Evolutionary conservation across 768 basidiomycete genomes (phyloP).

Genomic region (Podaxis rugospora): DNA sequence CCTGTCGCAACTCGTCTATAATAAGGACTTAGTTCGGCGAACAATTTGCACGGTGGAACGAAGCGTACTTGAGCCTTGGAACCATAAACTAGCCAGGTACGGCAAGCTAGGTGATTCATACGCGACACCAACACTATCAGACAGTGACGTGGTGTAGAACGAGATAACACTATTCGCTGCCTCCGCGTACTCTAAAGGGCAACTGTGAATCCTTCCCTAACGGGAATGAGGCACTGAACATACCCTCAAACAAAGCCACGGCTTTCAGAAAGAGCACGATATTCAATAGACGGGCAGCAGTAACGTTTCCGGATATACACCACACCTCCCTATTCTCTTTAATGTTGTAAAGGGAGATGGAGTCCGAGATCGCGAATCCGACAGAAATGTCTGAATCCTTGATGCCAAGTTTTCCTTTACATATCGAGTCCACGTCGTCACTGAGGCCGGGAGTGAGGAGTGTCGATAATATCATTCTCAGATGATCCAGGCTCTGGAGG

Average conservation of each 20-base stretch:
- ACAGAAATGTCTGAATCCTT: slow-evolving; percentile 29
- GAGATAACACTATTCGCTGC: slow-evolving; percentile 69
- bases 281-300: slow-evolving; percentile 65
- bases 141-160: slow-evolving; percentile 76
- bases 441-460: slow-evolving; percentile 71
- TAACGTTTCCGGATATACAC: slow-evolving; percentile 67
- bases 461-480: slow-evolving; percentile 58
- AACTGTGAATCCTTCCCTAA: not conserved
- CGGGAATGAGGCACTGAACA: not conserved
- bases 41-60: not conserved
- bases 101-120: slow-evolving; percentile 71
- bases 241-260: slow-evolving; percentile 72
- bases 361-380: slow-evolving; percentile 48
- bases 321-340: slow-evolving; percentile 45
- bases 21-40: slow-evolving; percentile 5
- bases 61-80: slow-evolving; percentile 63
- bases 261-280: slow-evolving; percentile 66
- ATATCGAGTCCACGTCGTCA: slow-evolving; percentile 65
- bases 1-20: slow-evolving; percentile 69
- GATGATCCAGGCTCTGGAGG: slow-evolving; percentile 44
- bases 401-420: slow-evolving; percentile 53
- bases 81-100: slow-evolving; percentile 72
- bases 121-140: slow-evolving; percentile 49
- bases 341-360: slow-evolving; percentile 38
- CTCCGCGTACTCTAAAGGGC: slow-evolving; percentile 59